These are phyloP conservation scores for Elongisporangium anandrum DNA, from an alignment of 352 stramenopile genomes.

Conservation along the genomic window DNA sequence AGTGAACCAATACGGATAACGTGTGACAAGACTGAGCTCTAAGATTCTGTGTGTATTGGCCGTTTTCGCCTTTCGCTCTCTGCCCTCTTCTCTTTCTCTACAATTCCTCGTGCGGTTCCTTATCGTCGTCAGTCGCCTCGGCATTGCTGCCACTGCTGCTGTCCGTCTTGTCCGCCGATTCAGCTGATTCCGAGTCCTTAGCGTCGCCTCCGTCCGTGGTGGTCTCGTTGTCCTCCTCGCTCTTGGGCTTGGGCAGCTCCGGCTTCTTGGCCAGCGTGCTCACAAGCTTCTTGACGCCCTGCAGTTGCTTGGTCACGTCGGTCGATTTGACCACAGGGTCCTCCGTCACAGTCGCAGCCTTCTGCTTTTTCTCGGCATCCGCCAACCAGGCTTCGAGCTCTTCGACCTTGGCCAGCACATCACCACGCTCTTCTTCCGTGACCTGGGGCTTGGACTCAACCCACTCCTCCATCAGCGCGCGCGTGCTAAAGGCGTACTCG, in stretches of 20 bases:
- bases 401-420: slow-evolving; percentile 85
- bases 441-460: slow-evolving; percentile 69
- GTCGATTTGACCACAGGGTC: slow-evolving; percentile 81
- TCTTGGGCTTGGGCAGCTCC: slow-evolving; percentile 50
- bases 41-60: slow-evolving; percentile 17
- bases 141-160: slow-evolving; percentile 17
- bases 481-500: slow-evolving; percentile 59
- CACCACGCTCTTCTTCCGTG: slow-evolving; percentile 87
- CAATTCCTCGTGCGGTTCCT: slow-evolving; percentile 44
- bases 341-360: slow-evolving; percentile 59
- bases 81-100: slow-evolving; percentile 22
- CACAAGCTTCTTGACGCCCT: slow-evolving; percentile 84
- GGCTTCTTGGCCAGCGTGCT: slow-evolving; percentile 74
- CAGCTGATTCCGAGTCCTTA: slow-evolving; percentile 19
- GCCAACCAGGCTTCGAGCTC: slow-evolving; percentile 83
- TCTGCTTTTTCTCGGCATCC: slow-evolving; percentile 69
- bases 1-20: too few species aligned
- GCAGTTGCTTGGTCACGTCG: slow-evolving; percentile 85
- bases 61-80: slow-evolving; percentile 9
- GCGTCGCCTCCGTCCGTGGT: slow-evolving; percentile 24
- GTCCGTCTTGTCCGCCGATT: slow-evolving; percentile 14
- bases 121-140: slow-evolving; percentile 13
- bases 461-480: slow-evolving; percentile 63
- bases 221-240: slow-evolving; percentile 27
- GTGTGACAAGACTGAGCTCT: slow-evolving; percentile 4